Base-by-base conservation (phyloP, 2,329 filamentous ascomycete genomes). In the Xylaria sp. region DNA sequence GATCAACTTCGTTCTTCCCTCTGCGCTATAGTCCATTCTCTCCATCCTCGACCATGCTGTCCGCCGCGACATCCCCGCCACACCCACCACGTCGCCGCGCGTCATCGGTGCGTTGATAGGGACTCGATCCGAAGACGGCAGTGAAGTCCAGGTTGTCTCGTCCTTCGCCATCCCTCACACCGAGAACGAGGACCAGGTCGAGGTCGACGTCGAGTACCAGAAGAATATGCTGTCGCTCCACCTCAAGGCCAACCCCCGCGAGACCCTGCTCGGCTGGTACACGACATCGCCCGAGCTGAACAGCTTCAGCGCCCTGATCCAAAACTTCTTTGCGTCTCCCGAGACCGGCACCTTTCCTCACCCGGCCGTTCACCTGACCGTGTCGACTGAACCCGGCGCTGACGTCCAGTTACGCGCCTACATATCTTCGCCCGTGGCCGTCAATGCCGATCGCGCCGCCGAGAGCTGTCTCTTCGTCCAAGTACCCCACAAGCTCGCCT, bases 201-300 rank as follows among this genome's bases (percentile, higher is more conserved):
- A 99, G 84, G 96, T 99, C 73, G 96, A 99, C 81, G 97, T 99
- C 88, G 96, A 99, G 84, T 99, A 98, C 84, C 96, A 99, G 85
- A 98, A 98, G 89, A 94, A 95, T 83, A 99, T 99, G 96, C 91
- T 98, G 67, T 92, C 93, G 69, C 87, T 99, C 76, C 95, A 97
- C 81, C 90, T 98, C 76, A 95, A 95, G 84, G 95, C 94, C 67
- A 92, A 94, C 82, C 96, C 96, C 60, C 93, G 94, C 83, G 96
- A 99, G 84, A 90, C 94, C 64, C 89, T 99, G 68, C 92, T 99
- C 71, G 96, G 96, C 79, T 99, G 96, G 96, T 99, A 99, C 85
- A 97, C 96, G 73, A 99, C 96, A 59, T 94, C 92, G 79, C 91
- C 93, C 81, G 95, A 98, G 84, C 89, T 99, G 79, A 98, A 99